Evolutionary conservation across 1,139 yeast species (phyloP).

Genomic region (Yamadazyma membranifaciens): DNA sequence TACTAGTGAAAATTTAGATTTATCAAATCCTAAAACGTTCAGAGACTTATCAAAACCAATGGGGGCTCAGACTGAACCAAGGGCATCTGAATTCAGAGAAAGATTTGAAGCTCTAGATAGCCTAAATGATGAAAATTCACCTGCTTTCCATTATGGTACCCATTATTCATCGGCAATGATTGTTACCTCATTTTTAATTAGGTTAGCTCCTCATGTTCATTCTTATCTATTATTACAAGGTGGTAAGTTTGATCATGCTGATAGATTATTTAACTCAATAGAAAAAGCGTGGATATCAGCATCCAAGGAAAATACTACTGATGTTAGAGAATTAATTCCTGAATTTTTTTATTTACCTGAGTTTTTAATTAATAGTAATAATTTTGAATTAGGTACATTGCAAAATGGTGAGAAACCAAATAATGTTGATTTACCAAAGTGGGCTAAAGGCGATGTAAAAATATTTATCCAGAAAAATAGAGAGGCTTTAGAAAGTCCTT

Average conservation of each 20-base stretch:
- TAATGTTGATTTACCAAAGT: conserved; percentile 70
- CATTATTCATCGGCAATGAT: conserved; percentile 94
- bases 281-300: conserved; percentile 79
- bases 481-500: conserved; percentile 78
- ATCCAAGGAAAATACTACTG: conserved; percentile 75
- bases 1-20: conserved; percentile 60
- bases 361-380: conserved; percentile 60
- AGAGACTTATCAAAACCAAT: conserved; percentile 81
- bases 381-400: conserved; percentile 63
- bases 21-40: conserved; percentile 56
- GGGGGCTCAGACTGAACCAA: conserved; percentile 72
- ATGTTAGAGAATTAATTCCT: conserved; percentile 81
- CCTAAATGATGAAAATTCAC: conserved; percentile 50
- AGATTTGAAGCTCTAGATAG: conserved; percentile 66
- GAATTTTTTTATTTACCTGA: conserved; percentile 83
- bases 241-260: conserved; percentile 85
- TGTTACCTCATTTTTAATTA: conserved; percentile 71
- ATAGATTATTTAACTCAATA: conserved; percentile 70
- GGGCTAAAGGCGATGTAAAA: conserved; percentile 78
- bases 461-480: conserved; percentile 70
- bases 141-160: conserved; percentile 88
- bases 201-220: conserved; percentile 76
- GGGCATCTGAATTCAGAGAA: conserved; percentile 64
- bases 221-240: conserved; percentile 78
- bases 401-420: conserved; percentile 61